These are phyloP conservation scores for Astragalus glycyphyllos DNA, from an alignment of 306 rosid genomes.

Conservation along the genomic window DNA sequence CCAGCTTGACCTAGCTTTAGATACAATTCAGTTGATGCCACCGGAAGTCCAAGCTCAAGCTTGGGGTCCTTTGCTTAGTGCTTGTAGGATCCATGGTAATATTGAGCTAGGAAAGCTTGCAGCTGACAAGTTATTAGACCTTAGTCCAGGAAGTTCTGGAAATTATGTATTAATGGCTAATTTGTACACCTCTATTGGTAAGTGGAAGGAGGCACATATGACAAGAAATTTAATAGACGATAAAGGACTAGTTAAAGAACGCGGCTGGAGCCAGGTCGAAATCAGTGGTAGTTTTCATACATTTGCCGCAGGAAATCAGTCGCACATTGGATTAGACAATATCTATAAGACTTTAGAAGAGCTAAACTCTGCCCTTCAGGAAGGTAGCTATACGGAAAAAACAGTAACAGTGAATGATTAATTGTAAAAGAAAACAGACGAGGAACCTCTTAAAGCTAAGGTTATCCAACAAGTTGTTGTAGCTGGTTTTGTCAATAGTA, in stretches of 20 bases:
- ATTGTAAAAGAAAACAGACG: conserved; percentile 5
- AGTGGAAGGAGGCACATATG: conserved; percentile 67
- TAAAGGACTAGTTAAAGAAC: conserved; percentile 62
- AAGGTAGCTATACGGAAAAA: conserved; percentile 37
- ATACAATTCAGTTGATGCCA: conserved; percentile 63
- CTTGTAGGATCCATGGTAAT: conserved; percentile 65
- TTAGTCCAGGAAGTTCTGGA: conserved; percentile 47
- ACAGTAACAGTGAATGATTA: conserved; percentile 13
- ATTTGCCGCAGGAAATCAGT: background rate
- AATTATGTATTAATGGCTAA: conserved; percentile 65
- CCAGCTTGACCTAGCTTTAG: conserved; percentile 60
- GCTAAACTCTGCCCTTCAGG: conserved; percentile 39
- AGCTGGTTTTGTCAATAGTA: background rate
- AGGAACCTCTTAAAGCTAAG: conserved; percentile 15
- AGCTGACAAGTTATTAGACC: conserved; percentile 47
- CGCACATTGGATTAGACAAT: conserved; percentile 30
- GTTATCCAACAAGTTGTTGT: conserved; percentile 10
- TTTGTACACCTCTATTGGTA: conserved; percentile 63
- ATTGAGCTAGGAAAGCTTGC: conserved; percentile 56
- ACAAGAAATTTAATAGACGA: conserved; percentile 55
- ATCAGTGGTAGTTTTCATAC: background rate
- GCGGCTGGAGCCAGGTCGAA: conserved; percentile 9
- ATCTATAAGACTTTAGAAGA: conserved; percentile 28
- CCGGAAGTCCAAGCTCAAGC: conserved; percentile 54
- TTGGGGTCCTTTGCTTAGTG: conserved; percentile 71